Evolutionary conservation across 106 monocot species (phyloP).

Genomic region (Dactylorhiza incarnata): DNA sequence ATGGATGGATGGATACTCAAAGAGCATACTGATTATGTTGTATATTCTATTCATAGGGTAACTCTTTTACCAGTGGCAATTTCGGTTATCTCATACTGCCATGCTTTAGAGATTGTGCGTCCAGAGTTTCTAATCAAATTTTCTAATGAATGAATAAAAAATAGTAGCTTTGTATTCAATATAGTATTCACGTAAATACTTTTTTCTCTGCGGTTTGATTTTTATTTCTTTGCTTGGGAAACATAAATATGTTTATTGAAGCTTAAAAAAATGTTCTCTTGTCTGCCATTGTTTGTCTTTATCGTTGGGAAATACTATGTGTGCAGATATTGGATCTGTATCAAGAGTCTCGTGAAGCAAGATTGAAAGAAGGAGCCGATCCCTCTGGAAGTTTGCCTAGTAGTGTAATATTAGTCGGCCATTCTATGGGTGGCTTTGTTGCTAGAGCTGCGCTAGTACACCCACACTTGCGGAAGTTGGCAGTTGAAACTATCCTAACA

Average conservation of each 20-base stretch:
- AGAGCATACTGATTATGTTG: slow-evolving; percentile 98
- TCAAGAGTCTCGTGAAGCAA: slow-evolving; percentile 46
- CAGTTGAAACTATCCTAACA: slow-evolving; percentile 87
- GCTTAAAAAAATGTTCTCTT: not conserved
- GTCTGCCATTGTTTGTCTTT: not conserved
- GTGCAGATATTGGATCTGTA: slow-evolving; percentile 87
- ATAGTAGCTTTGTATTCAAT: not conserved
- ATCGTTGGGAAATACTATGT: not conserved
- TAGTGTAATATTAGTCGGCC: slow-evolving; percentile 91
- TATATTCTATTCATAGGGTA: slow-evolving; percentile 92
- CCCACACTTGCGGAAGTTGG: slow-evolving; percentile 58
- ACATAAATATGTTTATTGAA: not conserved
- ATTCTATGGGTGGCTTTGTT: slow-evolving; percentile 99
- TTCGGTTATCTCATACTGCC: not conserved
- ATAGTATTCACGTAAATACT: not conserved
- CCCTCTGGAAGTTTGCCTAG: slow-evolving; percentile 48
- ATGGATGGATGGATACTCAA: slow-evolving; percentile 93
- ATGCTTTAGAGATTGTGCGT: not conserved
- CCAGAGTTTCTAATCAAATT: not conserved
- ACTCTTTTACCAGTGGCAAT: not conserved
- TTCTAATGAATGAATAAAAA: not conserved
- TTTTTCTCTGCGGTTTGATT: not conserved
- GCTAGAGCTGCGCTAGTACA: slow-evolving; percentile 86
- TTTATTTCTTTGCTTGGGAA: not conserved
- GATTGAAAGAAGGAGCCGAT: slow-evolving; percentile 40